Percentiles rank a stretch among this genome's conserved stretches.
Evolutionary conservation across 2,329 filamentous ascomycete species (phyloP).

Genomic region (Orbilia blumenaviensis): DNA sequence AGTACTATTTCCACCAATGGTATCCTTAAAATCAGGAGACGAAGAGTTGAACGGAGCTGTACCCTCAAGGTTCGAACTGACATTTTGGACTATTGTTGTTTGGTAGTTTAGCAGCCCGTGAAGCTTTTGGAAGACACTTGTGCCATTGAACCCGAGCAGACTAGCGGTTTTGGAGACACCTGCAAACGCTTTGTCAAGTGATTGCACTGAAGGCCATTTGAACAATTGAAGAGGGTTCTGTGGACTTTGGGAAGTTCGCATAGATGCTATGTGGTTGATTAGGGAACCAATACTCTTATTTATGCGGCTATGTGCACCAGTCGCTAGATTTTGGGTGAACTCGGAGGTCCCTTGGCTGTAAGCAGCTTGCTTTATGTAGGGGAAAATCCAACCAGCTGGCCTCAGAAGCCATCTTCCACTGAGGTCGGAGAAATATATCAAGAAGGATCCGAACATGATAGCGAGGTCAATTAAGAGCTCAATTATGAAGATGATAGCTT

Average conservation of each 20-base stretch:
- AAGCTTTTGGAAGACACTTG: constrained; percentile 24
- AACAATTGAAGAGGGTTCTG: constrained; percentile 18
- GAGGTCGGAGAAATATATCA: constrained; percentile 55
- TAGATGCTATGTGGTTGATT: constrained; percentile 28
- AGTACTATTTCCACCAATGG: constrained; percentile 8
- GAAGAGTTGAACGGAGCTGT: neutral
- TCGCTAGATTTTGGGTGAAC: constrained; percentile 55
- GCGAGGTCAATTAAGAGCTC: constrained; percentile 57
- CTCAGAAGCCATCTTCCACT: constrained; percentile 50
- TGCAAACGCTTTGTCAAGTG: constrained; percentile 22
- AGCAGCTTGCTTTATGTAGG: constrained; percentile 52
- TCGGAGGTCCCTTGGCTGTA: constrained; percentile 50
- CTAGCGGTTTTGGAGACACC: constrained; percentile 28
- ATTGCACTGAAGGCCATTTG: constrained; percentile 29
- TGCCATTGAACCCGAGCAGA: constrained; percentile 32
- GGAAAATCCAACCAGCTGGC: constrained; percentile 53
- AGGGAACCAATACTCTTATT: constrained; percentile 32
- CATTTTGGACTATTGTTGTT: constrained; percentile 2
- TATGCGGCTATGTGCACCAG: constrained; percentile 57
- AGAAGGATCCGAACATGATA: constrained; percentile 55
- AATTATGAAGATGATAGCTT: constrained; percentile 55
- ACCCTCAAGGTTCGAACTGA: neutral
- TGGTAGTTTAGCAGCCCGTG: constrained; percentile 26
- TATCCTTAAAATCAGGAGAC: constrained; percentile 19
- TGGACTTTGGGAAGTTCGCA: constrained; percentile 29